A percentile compares a stretch with the other conserved stretches of the same genome.
These are phyloP conservation scores for Colletotrichum sp. DNA, from an alignment of 2,329 filamentous ascomycete species.

Conservation along the genomic window DNA sequence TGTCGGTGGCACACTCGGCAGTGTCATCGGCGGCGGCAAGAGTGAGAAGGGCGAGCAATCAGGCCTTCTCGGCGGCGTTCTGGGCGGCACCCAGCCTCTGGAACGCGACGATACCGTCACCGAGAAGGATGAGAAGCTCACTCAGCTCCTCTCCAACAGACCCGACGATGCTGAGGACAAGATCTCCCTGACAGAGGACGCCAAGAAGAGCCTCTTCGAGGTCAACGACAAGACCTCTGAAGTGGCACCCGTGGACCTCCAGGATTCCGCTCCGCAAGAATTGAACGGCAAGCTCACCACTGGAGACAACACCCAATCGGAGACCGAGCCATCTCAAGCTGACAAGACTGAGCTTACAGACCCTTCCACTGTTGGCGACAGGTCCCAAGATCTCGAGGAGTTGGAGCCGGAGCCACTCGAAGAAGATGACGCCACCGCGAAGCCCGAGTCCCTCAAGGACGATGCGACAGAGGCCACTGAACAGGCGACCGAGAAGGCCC, in stretches of 20 bases:
- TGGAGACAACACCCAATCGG: slow-evolving; percentile 20
- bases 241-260: slow-evolving; percentile 19
- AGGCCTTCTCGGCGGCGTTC: neutral
- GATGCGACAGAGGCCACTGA: neutral
- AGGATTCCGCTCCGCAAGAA: slow-evolving; percentile 10
- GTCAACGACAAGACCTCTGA: slow-evolving; percentile 20
- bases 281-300: slow-evolving; percentile 12
- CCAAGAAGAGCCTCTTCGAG: slow-evolving; percentile 22
- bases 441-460: slow-evolving; percentile 1
- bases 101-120: slow-evolving; percentile 13
- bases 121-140: slow-evolving; percentile 19
- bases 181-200: slow-evolving; percentile 9
- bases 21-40: slow-evolving; percentile 6
- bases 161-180: slow-evolving; percentile 15
- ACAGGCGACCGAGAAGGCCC: neutral
- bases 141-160: slow-evolving; percentile 11
- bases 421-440: neutral
- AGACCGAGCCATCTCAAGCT: slow-evolving; percentile 19
- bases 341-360: slow-evolving; percentile 19
- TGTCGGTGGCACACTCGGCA: slow-evolving; percentile 5
- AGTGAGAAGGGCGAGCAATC: neutral
- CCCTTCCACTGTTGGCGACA: slow-evolving; percentile 9
- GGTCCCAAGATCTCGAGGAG: slow-evolving; percentile 11
- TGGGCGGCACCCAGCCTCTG: slow-evolving; percentile 8
- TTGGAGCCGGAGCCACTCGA: slow-evolving; percentile 16